Conservation (phyloP, 1,139 yeast genomes). For the Zygosaccharomyces sapae region DNA sequence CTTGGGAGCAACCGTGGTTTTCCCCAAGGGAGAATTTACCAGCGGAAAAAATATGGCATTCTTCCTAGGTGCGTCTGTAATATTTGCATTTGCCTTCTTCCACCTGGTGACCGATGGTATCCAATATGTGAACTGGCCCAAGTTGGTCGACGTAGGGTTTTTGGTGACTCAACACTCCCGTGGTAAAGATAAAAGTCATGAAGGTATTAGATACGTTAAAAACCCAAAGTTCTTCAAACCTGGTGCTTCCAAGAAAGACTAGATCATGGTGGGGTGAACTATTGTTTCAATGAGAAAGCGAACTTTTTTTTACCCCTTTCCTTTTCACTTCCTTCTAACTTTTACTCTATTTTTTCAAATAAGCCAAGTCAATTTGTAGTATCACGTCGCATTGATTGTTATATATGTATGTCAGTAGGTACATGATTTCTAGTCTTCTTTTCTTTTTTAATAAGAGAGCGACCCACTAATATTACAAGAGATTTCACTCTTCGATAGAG, state of each 20-base stretch:
- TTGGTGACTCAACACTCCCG: constrained; percentile 44
- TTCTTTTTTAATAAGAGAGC: neutral
- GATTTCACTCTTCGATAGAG: too few relatives aligned
- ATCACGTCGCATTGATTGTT: neutral
- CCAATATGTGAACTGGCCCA: constrained; percentile 96
- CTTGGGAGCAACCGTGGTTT: constrained; percentile 61
- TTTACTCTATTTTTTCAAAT: neutral
- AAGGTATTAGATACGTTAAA: constrained; percentile 40
- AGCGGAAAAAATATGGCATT: constrained; percentile 57
- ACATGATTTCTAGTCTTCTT: neutral
- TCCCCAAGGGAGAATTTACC: constrained; percentile 62
- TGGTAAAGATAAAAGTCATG: constrained; percentile 41
- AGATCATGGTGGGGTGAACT: constrained; percentile 1
- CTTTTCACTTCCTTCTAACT: constrained; percentile 1
- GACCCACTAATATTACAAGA: neutral
- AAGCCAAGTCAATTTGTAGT: neutral
- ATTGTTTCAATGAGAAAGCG: neutral
- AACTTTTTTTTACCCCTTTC: neutral
- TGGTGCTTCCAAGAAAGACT: constrained; percentile 35
- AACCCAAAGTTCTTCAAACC: constrained; percentile 37
- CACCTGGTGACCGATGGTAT: constrained; percentile 63
- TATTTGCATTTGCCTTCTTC: constrained; percentile 42
- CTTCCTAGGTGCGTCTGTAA: constrained; percentile 51
- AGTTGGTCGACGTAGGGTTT: constrained; percentile 53
- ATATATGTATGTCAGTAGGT: neutral